Percentiles rank a stretch among this genome's conserved stretches.
Evolutionary conservation across 352 stramenopile species (phyloP).

Genomic region (Phytophthora niederhauseri): DNA sequence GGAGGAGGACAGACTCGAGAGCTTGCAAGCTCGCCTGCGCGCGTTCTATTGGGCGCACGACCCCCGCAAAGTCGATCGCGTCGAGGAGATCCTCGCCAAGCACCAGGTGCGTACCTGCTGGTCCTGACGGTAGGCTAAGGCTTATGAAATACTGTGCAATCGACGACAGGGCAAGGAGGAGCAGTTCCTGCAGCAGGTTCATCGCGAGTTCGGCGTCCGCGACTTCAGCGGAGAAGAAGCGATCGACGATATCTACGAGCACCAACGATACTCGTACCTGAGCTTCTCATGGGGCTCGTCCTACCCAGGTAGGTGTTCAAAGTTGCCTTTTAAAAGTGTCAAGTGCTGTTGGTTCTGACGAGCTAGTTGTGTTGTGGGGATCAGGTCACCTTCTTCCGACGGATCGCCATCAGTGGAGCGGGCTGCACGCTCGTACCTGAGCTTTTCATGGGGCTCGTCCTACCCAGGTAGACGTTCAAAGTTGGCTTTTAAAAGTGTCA

Average conservation of each 20-base stretch:
- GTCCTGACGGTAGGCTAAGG: neutral
- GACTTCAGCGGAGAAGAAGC: constrained; percentile 72
- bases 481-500: neutral
- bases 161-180: constrained; percentile 55
- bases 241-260: constrained; percentile 80
- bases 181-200: constrained; percentile 59
- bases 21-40: constrained; percentile 45
- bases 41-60: constrained; percentile 81
- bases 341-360: too few relatives aligned
- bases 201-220: constrained; percentile 67
- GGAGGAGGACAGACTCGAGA: constrained; percentile 25
- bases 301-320: constrained; percentile 47
- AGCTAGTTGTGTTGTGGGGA: neutral
- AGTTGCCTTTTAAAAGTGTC: neutral
- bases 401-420: constrained; percentile 68
- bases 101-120: constrained; percentile 38
- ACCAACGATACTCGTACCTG: constrained; percentile 83
- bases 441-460: too few relatives aligned
- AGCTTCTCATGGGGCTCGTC: constrained; percentile 77
- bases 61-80: constrained; percentile 63
- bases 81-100: constrained; percentile 59
- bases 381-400: constrained; percentile 70
- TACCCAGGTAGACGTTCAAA: too few relatives aligned
- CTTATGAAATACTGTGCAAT: neutral
- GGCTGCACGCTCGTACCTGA: too few relatives aligned